Base-by-base conservation (phyloP, 169 alveolate species). In the Ichthyophthirius multifiliis region DNA sequence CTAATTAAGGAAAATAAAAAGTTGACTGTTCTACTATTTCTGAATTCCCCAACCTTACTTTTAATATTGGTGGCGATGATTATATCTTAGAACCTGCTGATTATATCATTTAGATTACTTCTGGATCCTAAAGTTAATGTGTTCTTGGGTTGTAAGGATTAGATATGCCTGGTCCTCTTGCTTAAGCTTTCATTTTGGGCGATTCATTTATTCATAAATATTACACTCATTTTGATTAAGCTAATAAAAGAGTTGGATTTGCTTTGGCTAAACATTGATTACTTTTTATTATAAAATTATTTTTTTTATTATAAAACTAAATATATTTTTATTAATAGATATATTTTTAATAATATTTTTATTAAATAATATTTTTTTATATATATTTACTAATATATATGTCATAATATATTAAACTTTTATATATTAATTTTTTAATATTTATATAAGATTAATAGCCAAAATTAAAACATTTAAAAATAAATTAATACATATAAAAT, bases 191-290 rank as follows among this genome's bases (percentile, higher is more conserved):
- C 82, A 92, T 92, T 73, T 83, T 92, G 62, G 96, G 96, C 73
- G 93, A 89, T 39, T 64, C 81, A 48, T 89, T 89, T 88, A 75
- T 92, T 82, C 88, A 88, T 65, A 86, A 74, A 71, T 85, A 48
- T 83, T 85, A 84, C 84, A 63, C 90, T 64, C 85, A 65, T 83
- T 92, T 89, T 86, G 92, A 87, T 65, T 44, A 47, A 80, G 88
- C 74, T 63, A 73, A 87, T 44, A 73, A 74, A 81, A 76, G 82
- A 84, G 92, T 92, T 37, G 92, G 93, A 9, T 87, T 92, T 82
- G 88, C 92, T 55, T 27, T 35, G 15, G 85, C 91, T 39, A 55
- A 55, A 39, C 71, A 55, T 39, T n/a, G n/a, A n/a, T n/a, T n/a
- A n/a, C n/a, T n/a, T n/a, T n/a, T n/a, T n/a, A n/a, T n/a, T n/a